These are phyloP conservation scores for Trypanosoma theileri DNA, from an alignment of 208 protist species.

Conservation along the genomic window DNA sequence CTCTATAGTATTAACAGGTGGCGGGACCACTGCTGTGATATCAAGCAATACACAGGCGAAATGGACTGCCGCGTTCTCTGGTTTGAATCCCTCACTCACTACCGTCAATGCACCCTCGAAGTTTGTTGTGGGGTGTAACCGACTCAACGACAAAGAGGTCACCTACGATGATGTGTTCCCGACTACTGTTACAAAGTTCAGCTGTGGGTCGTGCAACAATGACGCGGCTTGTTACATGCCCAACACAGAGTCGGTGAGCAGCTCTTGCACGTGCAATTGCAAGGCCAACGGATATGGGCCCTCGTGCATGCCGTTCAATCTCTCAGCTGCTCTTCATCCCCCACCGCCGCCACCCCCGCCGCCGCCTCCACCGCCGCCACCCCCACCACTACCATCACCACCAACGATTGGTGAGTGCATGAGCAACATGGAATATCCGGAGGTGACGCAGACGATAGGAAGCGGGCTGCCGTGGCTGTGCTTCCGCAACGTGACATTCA, in stretches of 20 bases:
- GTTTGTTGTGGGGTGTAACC: constrained; percentile 12
- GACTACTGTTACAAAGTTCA: background rate
- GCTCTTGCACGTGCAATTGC: background rate
- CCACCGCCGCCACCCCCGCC: background rate
- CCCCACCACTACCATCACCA: background rate
- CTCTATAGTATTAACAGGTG: background rate
- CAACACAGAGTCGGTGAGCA: background rate
- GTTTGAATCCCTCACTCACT: background rate
- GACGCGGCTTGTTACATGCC: constrained; percentile 14
- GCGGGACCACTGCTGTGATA: background rate
- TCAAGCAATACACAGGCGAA: background rate
- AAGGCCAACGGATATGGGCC: background rate
- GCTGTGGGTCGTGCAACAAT: background rate
- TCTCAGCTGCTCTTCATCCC: background rate
- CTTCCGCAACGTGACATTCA: constrained; percentile 22
- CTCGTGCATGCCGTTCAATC: background rate
- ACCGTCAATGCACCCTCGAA: background rate
- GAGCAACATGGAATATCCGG: constrained; percentile 12
- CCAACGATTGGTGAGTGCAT: constrained; percentile 10
- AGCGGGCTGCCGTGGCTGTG: constrained; percentile 15
- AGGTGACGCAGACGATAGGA: constrained; percentile 6
- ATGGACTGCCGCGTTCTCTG: background rate
- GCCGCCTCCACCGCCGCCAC: background rate
- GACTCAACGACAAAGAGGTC: background rate
- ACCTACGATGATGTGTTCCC: background rate